A percentile compares a stretch with the other conserved stretches of the same genome.
Evolutionary conservation across 192 early-diverging fungal genomes (phyloP).

Genomic region (Allomyces macrogynus): DNA sequence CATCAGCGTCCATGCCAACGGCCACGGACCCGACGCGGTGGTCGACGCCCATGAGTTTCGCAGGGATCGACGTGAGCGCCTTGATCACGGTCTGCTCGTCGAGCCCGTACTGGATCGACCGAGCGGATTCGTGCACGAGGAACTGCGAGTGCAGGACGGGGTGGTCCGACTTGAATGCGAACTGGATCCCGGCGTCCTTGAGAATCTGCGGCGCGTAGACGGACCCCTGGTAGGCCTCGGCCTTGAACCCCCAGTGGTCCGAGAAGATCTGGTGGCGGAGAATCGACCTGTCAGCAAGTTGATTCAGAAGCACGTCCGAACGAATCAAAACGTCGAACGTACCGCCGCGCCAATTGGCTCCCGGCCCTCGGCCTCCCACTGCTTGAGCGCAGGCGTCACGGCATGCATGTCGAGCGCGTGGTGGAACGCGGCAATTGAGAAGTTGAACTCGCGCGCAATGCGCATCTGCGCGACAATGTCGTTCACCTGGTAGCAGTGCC

Average conservation of each 20-base stretch:
- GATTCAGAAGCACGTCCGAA: too few relatives aligned
- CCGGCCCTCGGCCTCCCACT: not conserved
- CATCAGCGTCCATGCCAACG: constrained; percentile 54
- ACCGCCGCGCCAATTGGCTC: not conserved
- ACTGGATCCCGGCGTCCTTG: constrained; percentile 41
- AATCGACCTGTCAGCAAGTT: too few relatives aligned
- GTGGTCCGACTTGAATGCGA: constrained; percentile 60
- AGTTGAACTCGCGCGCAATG: constrained; percentile 48
- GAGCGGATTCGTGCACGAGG: constrained; percentile 56
- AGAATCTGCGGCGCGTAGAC: constrained; percentile 36
- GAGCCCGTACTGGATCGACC: constrained; percentile 50
- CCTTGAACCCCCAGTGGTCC: constrained; percentile 40
- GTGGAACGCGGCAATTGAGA: constrained; percentile 51
- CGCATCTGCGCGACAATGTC: constrained; percentile 57
- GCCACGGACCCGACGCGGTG: constrained; percentile 42
- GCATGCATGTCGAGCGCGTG: constrained; percentile 36
- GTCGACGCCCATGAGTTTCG: constrained; percentile 40
- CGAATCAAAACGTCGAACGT: too few relatives aligned
- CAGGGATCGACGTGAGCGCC: constrained; percentile 50
- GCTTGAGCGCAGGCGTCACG: not conserved
- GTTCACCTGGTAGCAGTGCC: constrained; percentile 46
- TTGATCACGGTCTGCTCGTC: constrained; percentile 29
- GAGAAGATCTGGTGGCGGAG: constrained; percentile 2
- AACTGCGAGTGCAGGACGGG: constrained; percentile 53
- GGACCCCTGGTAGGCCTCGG: constrained; percentile 50